Evolutionary conservation across 768 basidiomycete species (phyloP).

Genomic region (Suillus weaverae): DNA sequence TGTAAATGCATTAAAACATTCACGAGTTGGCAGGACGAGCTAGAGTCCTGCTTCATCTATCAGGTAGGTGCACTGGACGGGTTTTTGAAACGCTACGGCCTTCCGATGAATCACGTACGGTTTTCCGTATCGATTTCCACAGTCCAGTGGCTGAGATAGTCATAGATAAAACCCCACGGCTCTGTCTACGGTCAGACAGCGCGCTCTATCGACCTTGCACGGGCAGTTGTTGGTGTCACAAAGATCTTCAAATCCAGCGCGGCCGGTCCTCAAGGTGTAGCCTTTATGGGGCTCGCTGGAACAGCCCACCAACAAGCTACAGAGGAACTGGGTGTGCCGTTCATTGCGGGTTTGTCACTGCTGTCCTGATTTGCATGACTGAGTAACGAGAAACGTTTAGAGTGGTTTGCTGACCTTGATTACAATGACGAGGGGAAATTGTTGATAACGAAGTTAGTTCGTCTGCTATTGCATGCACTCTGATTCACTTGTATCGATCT

Average conservation of each 20-base stretch:
- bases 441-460: slow-evolving; percentile 54
- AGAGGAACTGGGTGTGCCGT: slow-evolving; percentile 52
- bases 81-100: slow-evolving; percentile 53
- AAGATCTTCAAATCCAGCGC: slow-evolving; percentile 45
- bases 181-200: slow-evolving; percentile 62
- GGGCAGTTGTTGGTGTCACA: slow-evolving; percentile 52
- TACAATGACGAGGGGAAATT: slow-evolving; percentile 57
- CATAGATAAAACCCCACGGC: slow-evolving; percentile 61
- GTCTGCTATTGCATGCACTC: background rate
- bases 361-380: background rate
- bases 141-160: background rate
- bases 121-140: background rate
- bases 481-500: background rate
- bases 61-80: slow-evolving; percentile 67
- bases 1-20: background rate
- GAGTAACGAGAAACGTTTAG: slow-evolving; percentile 28
- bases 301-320: slow-evolving; percentile 61
- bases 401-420: slow-evolving; percentile 69
- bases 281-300: slow-evolving; percentile 64
- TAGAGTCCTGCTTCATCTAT: slow-evolving; percentile 58
- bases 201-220: slow-evolving; percentile 53
- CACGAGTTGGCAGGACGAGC: slow-evolving; percentile 45
- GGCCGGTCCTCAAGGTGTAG: slow-evolving; percentile 33
- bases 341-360: slow-evolving; percentile 53
- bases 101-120: slow-evolving; percentile 59